A percentile compares a stretch with the other conserved stretches of the same genome.
phyloP scores from a whole-genome alignment of 1,284 basidiomycete genomes.

The Rhodotorula sp. region DNA sequence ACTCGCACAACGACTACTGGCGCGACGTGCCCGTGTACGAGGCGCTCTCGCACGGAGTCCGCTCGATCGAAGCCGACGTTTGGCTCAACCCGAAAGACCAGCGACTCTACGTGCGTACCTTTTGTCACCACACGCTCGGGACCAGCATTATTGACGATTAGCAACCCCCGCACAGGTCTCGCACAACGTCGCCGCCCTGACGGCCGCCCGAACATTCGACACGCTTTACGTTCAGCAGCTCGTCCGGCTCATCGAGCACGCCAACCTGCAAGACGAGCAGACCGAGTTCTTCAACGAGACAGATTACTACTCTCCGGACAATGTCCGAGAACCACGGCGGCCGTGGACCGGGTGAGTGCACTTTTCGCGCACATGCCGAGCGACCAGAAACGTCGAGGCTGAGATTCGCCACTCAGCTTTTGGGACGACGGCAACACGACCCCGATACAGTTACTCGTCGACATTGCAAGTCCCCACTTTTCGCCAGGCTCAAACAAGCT shows the following conservation, averaged over 20 bases:
- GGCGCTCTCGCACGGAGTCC: constrained; percentile 41
- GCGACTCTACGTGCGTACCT: constrained; percentile 38
- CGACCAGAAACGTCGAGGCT: neutral
- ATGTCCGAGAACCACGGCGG: constrained; percentile 27
- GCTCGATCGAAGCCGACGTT: constrained; percentile 43
- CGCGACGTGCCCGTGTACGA: constrained; percentile 41
- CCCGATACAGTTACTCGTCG: constrained; percentile 43
- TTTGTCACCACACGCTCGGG: too few relatives aligned
- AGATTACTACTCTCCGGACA: constrained; percentile 32
- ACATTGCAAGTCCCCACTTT: constrained; percentile 19
- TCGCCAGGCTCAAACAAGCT: neutral
- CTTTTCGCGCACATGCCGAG: too few relatives aligned
- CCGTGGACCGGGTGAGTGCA: constrained; percentile 26
- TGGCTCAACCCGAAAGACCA: constrained; percentile 43
- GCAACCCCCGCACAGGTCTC: too few relatives aligned
- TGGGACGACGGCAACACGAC: constrained; percentile 38
- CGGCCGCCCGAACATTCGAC: constrained; percentile 41
- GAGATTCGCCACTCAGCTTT: constrained; percentile 12
- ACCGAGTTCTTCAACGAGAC: constrained; percentile 22
- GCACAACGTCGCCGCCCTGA: constrained; percentile 42
- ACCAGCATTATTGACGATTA: too few relatives aligned
- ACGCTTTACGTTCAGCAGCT: constrained; percentile 41
- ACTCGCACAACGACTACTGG: constrained; percentile 46
- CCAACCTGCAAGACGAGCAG: constrained; percentile 39
- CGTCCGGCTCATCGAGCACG: constrained; percentile 39